Evolutionary conservation across 495 filamentous ascomycete species (phyloP), one percentile per base, ranked within the genome.

Genomic region (Daldinia concentrica): DNA sequence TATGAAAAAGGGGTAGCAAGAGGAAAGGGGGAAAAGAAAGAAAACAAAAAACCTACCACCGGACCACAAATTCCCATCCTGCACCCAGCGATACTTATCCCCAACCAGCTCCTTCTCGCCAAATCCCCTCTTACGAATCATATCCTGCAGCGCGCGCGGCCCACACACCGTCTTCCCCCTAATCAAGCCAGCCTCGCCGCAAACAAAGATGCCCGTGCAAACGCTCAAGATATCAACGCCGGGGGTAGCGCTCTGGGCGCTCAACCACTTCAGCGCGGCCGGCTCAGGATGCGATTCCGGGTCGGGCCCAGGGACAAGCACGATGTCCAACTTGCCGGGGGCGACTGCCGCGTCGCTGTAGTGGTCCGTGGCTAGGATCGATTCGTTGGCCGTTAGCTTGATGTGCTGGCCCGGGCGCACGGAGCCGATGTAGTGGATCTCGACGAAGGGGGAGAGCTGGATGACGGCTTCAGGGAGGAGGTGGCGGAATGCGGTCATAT

Each of bases 31-130:
- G 9, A 1, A 32, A 32, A 29, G 24, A 26, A 26, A 26, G 6
- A 6, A 19, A 41, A 12, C n/a, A n/a, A 19, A 58, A 39, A 6
- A 78, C 85, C 58, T 80, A 90, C 87, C 88, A 66, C 84, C 80
- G 12, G 82, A 83, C 88, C 88, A 90, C 17, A 90, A 70, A 71
- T 86, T 87, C n/a, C 87, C 88, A 76, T 90, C 87, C 41, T 79
- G 75, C 14, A 82, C 78, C 79, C 87, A 85, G 30, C 87, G 68
- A 52, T 82, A 52, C 62, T 80, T 78, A 15, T 85, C 77, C 26
- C 84, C 85, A 48, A 84, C 81, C 76, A 84, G 78, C 29, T 52
- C 67, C 68, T 76, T 77, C 34, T 81, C 80, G 0, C 81, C 81
- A 1, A 79, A 85, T 48, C 85, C 87, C 56, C 76, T 77, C 37